Conservation (phyloP, 306 rosid genomes). For the Vigna radiata region DNA sequence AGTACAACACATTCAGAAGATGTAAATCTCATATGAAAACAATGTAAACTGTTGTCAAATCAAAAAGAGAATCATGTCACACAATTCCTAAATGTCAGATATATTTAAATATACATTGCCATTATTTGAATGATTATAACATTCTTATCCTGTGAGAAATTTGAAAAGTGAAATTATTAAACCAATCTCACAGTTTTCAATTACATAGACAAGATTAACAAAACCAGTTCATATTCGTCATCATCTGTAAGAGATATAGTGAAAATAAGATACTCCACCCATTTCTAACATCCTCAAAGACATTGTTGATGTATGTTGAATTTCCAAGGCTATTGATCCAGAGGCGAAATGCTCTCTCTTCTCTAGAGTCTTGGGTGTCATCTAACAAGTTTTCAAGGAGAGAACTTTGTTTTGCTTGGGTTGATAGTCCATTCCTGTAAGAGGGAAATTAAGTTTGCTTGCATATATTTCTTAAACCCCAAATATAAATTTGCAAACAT, state of each 20-base stretch:
- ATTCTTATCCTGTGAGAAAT: background rate
- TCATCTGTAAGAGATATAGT: background rate
- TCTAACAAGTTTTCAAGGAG: slow-evolving; percentile 80
- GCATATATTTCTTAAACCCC: slow-evolving; percentile 18
- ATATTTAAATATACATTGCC: background rate
- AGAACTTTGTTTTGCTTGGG: slow-evolving; percentile 68
- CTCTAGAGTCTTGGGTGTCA: slow-evolving; percentile 84
- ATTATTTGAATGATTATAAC: background rate
- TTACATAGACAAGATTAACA: background rate
- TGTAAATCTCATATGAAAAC: background rate
- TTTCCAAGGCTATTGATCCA: slow-evolving; percentile 93
- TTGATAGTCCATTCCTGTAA: slow-evolving; percentile 89
- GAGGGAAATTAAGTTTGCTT: slow-evolving; percentile 28
- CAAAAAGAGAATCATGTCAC: background rate
- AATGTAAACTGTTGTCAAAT: slow-evolving; percentile 7
- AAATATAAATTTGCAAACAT: background rate
- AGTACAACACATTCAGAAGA: slow-evolving; percentile 29
- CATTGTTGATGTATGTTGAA: slow-evolving; percentile 87
- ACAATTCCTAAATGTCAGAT: slow-evolving; percentile 1
- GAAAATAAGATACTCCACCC: slow-evolving; percentile 58
- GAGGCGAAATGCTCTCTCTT: slow-evolving; percentile 93
- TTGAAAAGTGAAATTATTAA: background rate
- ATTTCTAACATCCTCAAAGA: slow-evolving; percentile 90
- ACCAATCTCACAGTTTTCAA: background rate
- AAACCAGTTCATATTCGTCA: background rate